A percentile compares a stretch with the other conserved stretches of the same genome.
Conservation (phyloP, 2,329 filamentous ascomycete genomes). For the Passalora sequoiae region DNA sequence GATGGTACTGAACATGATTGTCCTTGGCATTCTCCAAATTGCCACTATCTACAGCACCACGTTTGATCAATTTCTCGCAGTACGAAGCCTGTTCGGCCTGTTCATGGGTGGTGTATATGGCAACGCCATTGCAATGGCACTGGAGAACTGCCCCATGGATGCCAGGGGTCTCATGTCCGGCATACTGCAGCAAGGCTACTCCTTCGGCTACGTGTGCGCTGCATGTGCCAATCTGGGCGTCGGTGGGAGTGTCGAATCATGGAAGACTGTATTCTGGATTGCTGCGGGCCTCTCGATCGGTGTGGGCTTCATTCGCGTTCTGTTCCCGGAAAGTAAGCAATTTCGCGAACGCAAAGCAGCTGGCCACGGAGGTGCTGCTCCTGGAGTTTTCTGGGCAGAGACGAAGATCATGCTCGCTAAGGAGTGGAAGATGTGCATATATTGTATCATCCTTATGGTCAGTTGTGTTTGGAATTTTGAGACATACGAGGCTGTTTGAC, state of each 20-base stretch:
- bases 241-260: constrained; percentile 57
- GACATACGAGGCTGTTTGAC: too few species aligned
- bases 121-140: constrained; percentile 56
- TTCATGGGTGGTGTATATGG: constrained; percentile 61
- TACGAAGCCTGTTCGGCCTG: constrained; percentile 57
- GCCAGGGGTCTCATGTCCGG: constrained; percentile 76
- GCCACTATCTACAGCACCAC: constrained; percentile 71
- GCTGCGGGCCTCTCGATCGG: constrained; percentile 62
- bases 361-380: constrained; percentile 47
- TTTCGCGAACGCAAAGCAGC: constrained; percentile 65
- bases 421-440: constrained; percentile 69
- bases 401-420: constrained; percentile 61
- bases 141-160: constrained; percentile 59
- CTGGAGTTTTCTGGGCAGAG: constrained; percentile 61
- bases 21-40: constrained; percentile 65
- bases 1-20: constrained; percentile 73
- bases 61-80: constrained; percentile 63
- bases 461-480: too few species aligned
- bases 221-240: constrained; percentile 71
- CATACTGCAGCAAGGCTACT: constrained; percentile 67
- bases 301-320: constrained; percentile 62
- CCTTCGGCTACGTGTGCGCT: constrained; percentile 70
- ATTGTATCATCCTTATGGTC: constrained; percentile 75
- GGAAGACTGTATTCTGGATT: constrained; percentile 64
- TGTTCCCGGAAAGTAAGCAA: constrained; percentile 69